A percentile compares a stretch with the other conserved stretches of the same genome.
phyloP scores from a whole-genome alignment of 192 early-diverging fungal genomes.

The Umbelopsis ramanniana region DNA sequence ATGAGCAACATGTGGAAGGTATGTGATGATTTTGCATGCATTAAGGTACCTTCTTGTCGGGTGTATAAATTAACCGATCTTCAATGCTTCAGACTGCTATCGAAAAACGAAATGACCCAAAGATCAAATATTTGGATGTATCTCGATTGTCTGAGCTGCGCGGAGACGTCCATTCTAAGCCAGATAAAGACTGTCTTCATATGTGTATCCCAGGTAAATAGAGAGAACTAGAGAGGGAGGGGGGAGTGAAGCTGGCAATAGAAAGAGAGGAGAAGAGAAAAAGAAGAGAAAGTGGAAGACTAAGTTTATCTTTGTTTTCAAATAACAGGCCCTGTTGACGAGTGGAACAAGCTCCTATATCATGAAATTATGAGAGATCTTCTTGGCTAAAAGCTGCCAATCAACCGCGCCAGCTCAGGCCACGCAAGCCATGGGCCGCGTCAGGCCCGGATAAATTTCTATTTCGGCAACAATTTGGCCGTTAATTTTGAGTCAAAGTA shows the following conservation, averaged over 20 bases:
- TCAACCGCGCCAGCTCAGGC: not conserved
- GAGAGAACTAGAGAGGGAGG: not conserved
- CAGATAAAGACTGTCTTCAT: constrained; percentile 42
- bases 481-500: not conserved
- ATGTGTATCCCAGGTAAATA: constrained; percentile 38
- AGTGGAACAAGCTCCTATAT: constrained; percentile 39
- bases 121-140: constrained; percentile 27
- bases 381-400: not conserved
- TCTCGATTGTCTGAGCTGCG: constrained; percentile 33
- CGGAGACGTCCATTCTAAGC: constrained; percentile 38
- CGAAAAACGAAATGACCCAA: constrained; percentile 23
- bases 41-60: not conserved
- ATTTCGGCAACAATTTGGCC: not conserved
- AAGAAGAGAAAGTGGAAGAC: not conserved
- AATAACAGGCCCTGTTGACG: constrained; percentile 37
- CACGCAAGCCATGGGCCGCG: constrained; percentile 10
- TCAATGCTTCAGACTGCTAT: constrained; percentile 26
- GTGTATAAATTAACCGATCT: not conserved
- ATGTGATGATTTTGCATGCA: not conserved
- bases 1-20: constrained; percentile 41
- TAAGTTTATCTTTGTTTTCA: not conserved
- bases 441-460: not conserved
- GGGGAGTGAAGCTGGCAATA: no score
- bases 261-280: not conserved
- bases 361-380: constrained; percentile 36